A percentile compares a stretch with the other conserved stretches of the same genome.
Conservation (phyloP, 108 stramenopile species). For the Tribonema minus region DNA sequence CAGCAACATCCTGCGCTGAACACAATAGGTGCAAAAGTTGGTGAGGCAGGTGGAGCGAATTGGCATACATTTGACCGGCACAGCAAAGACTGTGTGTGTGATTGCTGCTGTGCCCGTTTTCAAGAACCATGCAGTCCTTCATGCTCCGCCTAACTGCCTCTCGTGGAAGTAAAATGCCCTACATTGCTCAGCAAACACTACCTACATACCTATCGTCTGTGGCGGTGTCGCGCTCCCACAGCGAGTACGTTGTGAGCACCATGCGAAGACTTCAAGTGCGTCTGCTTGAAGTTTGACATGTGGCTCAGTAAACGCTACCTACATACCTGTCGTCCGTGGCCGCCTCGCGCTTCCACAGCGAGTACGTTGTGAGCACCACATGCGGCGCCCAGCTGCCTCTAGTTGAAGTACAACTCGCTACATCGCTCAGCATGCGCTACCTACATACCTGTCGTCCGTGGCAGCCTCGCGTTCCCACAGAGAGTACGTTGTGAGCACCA, state of each 20-base stretch:
- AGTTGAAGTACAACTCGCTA: neutral
- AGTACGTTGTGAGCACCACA: conserved; percentile 52
- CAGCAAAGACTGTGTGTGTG: too few species aligned
- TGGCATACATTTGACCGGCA: too few species aligned
- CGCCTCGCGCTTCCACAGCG: conserved; percentile 49
- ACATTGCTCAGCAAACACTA: too few species aligned
- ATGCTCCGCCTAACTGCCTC: too few species aligned
- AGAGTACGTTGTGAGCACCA: conserved; percentile 52
- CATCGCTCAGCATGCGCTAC: neutral
- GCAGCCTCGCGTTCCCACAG: conserved; percentile 49
- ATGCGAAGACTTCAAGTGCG: conserved; percentile 70
- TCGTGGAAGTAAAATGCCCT: too few species aligned
- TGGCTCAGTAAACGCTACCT: too few species aligned
- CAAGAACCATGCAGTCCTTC: too few species aligned
- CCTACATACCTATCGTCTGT: conserved; percentile 35
- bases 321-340: conserved; percentile 24
- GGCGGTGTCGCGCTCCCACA: conserved; percentile 49
- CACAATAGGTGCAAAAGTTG: too few species aligned
- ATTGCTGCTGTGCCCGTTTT: too few species aligned
- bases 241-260: conserved; percentile 58
- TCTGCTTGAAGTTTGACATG: too few species aligned
- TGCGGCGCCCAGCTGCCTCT: conserved; percentile 8
- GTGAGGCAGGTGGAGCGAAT: too few species aligned
- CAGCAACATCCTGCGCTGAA: too few species aligned
- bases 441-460: conserved; percentile 14